These are phyloP conservation scores for Mycosarcoma mackinlayi DNA, from an alignment of 1,284 basidiomycete genomes.

Conservation along the genomic window DNA sequence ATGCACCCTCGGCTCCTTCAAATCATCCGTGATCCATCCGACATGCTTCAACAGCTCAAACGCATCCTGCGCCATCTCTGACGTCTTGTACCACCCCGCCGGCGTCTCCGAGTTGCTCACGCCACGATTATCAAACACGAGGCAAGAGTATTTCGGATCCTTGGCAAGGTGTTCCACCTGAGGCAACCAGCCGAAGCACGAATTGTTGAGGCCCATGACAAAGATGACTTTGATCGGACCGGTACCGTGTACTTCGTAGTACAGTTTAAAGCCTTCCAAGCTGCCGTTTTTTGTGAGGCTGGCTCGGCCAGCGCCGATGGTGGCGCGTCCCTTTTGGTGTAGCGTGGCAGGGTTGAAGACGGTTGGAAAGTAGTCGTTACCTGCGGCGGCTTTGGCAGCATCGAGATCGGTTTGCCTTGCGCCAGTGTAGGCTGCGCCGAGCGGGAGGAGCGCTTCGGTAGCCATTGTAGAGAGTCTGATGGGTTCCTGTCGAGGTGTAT, in stretches of 20 bases:
- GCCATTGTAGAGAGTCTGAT: conserved; percentile 21
- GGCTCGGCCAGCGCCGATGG: conserved; percentile 19
- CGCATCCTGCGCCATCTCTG: conserved; percentile 81
- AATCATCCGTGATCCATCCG: conserved; percentile 74
- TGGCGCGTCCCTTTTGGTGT: conserved; percentile 42
- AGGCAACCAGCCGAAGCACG: conserved; percentile 67
- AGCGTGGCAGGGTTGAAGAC: conserved; percentile 63
- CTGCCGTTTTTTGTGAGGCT: conserved; percentile 9
- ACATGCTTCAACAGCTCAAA: conserved; percentile 76
- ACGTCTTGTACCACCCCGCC: conserved; percentile 70
- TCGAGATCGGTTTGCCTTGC: conserved; percentile 51
- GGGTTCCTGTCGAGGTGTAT: conserved; percentile 2
- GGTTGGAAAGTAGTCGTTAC: conserved; percentile 51
- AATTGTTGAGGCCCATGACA: conserved; percentile 69
- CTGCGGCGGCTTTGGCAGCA: conserved; percentile 27
- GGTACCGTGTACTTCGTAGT: conserved; percentile 67
- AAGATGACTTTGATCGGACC: conserved; percentile 57
- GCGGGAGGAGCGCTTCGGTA: conserved; percentile 43
- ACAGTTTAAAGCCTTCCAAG: conserved; percentile 56
- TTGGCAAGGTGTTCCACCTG: conserved; percentile 67
- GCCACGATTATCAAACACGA: conserved; percentile 89
- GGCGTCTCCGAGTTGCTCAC: conserved; percentile 82
- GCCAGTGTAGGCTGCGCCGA: conserved; percentile 62
- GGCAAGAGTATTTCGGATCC: conserved; percentile 71
- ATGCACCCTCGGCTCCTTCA: conserved; percentile 73